Base-by-base conservation (phyloP, 2,329 filamentous ascomycete genomes). In the Colletotrichum limetticola region DNA sequence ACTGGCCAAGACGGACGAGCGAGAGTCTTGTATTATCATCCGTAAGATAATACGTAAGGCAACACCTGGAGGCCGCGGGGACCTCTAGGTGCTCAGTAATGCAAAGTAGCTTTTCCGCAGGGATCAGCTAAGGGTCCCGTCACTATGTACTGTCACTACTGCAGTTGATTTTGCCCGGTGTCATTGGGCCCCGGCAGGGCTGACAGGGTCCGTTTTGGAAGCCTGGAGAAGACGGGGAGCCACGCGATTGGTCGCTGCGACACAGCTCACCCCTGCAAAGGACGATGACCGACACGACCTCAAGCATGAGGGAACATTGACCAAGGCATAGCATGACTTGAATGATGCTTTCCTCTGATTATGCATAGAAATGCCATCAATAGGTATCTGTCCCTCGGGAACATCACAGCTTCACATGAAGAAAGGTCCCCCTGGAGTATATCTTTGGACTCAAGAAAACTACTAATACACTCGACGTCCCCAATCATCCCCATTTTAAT, bases 381-480 rank as follows among this genome's bases (percentile, higher is more conserved):
- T 7, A 42, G 19, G 5, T 16, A 42, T 42, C 42, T 19, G 7
- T n/a, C n/a, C 42, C 42, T 19, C 19, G 4, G 19, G 7, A 6
- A 49, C 19, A 49, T 19, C 42, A n/a, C 16, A 49, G 42, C 19
- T 49, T 28, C 19, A 67, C 19, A n/a, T n/a, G 5, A 37, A 55
- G 26, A 59, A 59, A 32, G 52, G 46, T 57, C 46, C 46, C 3
- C 24, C 46, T 60, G 46, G 9, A 56, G 24, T 57, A 52, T 37
- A 28, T 60, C 46, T 57, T 70, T 68, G 19, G 68, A 72, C 60
- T 62, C 66, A 65, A 70, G 66, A 70, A 72, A 70, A 70, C 66
- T 70, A 72, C 32, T 66, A 42, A 12, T 53, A 72, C 70, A 70
- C 59, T 52, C 37, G 37, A 3, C 37, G 37, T 16, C 66, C 46